phyloP scores from a whole-genome alignment of 2,329 filamentous ascomycete species.

The Ophiostoma triangulosporum region DNA sequence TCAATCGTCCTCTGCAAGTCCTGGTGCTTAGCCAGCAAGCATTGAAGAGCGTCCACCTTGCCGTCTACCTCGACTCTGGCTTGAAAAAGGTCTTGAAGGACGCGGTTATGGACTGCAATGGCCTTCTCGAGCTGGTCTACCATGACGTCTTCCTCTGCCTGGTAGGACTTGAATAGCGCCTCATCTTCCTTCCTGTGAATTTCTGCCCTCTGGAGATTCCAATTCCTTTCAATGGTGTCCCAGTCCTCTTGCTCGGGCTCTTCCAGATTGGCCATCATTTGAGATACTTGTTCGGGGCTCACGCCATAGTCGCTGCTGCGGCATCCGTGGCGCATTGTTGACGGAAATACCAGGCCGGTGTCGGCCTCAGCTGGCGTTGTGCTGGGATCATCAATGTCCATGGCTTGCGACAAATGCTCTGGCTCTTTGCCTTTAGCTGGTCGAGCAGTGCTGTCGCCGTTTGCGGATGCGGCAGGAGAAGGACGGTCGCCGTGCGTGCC shows the following conservation, averaged over 20 bases:
- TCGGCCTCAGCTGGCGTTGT: neutral
- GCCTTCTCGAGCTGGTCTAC: conserved; percentile 23
- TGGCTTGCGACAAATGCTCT: neutral
- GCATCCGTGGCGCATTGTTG: neutral
- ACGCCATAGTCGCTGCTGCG: neutral
- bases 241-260: conserved; percentile 15
- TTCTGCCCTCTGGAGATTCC: conserved; percentile 14
- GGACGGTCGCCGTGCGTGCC: neutral
- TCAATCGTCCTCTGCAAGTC: neutral
- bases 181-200: conserved; percentile 17
- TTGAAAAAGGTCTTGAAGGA: conserved; percentile 25
- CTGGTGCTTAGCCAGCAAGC: conserved; percentile 11
- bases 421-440: neutral
- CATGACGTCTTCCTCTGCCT: conserved; percentile 18
- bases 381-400: neutral
- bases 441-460: neutral
- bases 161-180: conserved; percentile 21
- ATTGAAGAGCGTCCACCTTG: conserved; percentile 8
- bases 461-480: no score
- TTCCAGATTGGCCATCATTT: neutral
- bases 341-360: neutral
- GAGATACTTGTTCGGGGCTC: neutral
- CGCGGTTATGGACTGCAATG: conserved; percentile 23
- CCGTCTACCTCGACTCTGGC: conserved; percentile 15
- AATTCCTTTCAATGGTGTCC: conserved; percentile 25